These are phyloP conservation scores for Cornus kousa DNA, from an alignment of 148 eudicot species.

Conservation along the genomic window DNA sequence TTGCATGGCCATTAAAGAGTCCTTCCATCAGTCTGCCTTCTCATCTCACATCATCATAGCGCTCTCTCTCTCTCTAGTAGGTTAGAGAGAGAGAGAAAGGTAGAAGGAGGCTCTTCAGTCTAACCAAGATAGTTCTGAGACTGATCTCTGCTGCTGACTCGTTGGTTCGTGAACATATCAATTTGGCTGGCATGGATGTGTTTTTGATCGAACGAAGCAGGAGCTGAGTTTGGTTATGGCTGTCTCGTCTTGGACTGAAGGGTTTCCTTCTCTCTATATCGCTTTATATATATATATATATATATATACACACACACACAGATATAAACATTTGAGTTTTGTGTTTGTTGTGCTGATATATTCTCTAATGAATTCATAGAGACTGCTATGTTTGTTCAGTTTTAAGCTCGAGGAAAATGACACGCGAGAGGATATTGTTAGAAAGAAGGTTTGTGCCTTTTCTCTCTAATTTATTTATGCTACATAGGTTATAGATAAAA, in stretches of 20 bases:
- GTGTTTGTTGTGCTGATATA: too few relatives aligned
- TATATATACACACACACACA: too few relatives aligned
- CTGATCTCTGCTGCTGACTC: conserved; percentile 25
- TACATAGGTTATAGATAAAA: too few relatives aligned
- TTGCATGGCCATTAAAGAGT: conserved; percentile 2
- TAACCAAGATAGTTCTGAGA: conserved; percentile 12
- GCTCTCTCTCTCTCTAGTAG: not conserved
- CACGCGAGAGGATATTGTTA: too few relatives aligned
- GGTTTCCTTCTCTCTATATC: conserved; percentile 10
- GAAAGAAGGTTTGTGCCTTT: too few relatives aligned
- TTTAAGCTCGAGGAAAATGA: too few relatives aligned
- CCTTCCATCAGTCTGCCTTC: not conserved
- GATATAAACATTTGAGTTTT: too few relatives aligned
- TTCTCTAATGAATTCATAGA: too few relatives aligned
- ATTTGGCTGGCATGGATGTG: not conserved
- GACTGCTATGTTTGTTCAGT: too few relatives aligned
- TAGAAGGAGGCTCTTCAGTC: conserved; percentile 16
- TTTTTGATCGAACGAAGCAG: conserved; percentile 15
- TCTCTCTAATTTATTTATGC: too few relatives aligned
- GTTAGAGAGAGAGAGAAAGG: not conserved
- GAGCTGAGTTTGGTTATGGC: conserved; percentile 18
- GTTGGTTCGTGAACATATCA: conserved; percentile 18
- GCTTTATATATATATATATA: not conserved
- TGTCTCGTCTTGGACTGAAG: conserved; percentile 19
- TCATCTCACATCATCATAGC: not conserved